A percentile compares a stretch with the other conserved stretches of the same genome.
Evolutionary conservation across 2,329 filamentous ascomycete species (phyloP).

Genomic region (Polytolypa hystricis): DNA sequence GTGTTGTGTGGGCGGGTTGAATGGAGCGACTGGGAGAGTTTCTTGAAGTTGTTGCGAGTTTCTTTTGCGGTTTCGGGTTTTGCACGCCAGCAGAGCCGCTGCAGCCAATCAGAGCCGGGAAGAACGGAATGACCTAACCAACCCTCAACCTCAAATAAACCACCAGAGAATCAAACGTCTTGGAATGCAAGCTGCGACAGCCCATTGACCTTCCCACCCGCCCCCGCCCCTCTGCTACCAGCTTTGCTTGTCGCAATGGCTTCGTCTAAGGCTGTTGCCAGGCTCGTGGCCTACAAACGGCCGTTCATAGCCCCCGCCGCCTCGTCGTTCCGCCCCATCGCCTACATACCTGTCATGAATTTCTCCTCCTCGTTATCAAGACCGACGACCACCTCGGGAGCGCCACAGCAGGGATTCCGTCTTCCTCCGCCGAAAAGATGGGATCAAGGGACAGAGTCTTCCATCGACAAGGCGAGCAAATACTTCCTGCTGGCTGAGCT

Average conservation of each 20-base stretch:
- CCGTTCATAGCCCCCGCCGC: constrained; percentile 16
- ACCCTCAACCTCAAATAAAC: constrained; percentile 17
- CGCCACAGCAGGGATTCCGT: constrained; percentile 72
- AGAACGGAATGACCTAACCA: constrained; percentile 33
- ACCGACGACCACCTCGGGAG: constrained; percentile 58
- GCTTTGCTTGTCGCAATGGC: constrained; percentile 27
- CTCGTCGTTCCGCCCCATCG: constrained; percentile 23
- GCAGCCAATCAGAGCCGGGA: constrained; percentile 27
- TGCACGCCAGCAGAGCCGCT: constrained; percentile 4
- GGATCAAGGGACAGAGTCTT: constrained; percentile 67
- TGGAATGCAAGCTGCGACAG: no score
- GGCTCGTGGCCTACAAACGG: constrained; percentile 33
- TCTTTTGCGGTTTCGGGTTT: constrained; percentile 21
- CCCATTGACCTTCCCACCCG: constrained; percentile 14
- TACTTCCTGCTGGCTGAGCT: constrained; percentile 96
- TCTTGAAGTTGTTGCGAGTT: not conserved
- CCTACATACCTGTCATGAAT: constrained; percentile 41
- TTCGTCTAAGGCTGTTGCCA: constrained; percentile 33
- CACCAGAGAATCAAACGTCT: no score
- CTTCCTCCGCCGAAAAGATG: constrained; percentile 62
- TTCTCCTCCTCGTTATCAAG: constrained; percentile 55
- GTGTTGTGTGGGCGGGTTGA: not conserved
- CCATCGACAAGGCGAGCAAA: constrained; percentile 74
- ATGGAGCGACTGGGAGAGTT: constrained; percentile 1
- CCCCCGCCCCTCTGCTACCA: constrained; percentile 12